These are phyloP conservation scores for Hydnomerulius pinastri DNA, from an alignment of 768 basidiomycete genomes.

Conservation along the genomic window DNA sequence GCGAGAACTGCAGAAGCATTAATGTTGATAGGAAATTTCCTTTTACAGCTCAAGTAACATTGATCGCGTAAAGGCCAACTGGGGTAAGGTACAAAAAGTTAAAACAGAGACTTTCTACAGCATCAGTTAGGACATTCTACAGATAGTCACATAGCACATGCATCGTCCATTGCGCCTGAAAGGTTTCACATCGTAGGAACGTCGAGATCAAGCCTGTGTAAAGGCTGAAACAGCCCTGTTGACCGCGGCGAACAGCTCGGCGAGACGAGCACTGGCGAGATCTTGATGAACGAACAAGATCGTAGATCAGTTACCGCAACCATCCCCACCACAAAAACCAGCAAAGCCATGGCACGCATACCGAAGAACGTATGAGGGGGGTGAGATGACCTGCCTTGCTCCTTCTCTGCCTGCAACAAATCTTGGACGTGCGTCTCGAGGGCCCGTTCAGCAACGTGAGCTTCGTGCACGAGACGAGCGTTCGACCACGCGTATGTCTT, in stretches of 20 bases:
- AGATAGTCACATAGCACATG: background rate
- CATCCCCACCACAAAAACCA: slow-evolving; percentile 1
- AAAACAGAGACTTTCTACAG: too few species aligned
- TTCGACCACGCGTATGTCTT: slow-evolving; percentile 28
- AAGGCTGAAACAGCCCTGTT: slow-evolving; percentile 29
- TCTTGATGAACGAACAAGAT: slow-evolving; percentile 16
- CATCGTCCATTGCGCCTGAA: background rate
- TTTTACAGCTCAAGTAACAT: slow-evolving; percentile 21
- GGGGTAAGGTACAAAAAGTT: background rate
- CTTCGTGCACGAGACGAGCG: slow-evolving; percentile 24
- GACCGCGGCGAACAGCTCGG: slow-evolving; percentile 29
- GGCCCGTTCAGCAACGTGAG: slow-evolving; percentile 7
- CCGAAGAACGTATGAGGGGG: slow-evolving; percentile 17
- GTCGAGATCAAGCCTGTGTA: slow-evolving; percentile 9
- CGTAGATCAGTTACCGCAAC: slow-evolving; percentile 15
- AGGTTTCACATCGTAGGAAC: background rate
- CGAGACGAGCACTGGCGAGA: slow-evolving; percentile 20
- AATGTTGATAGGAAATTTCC: slow-evolving; percentile 23
- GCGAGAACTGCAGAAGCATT: background rate
- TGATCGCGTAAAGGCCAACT: background rate
- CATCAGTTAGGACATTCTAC: background rate
- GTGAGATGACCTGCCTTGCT: slow-evolving; percentile 38
- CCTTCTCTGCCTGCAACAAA: slow-evolving; percentile 21
- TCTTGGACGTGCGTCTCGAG: slow-evolving; percentile 17
- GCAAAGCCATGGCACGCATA: slow-evolving; percentile 18